Evolutionary conservation across 305 asterid species (phyloP).

Genomic region (Rubia peregrina): DNA sequence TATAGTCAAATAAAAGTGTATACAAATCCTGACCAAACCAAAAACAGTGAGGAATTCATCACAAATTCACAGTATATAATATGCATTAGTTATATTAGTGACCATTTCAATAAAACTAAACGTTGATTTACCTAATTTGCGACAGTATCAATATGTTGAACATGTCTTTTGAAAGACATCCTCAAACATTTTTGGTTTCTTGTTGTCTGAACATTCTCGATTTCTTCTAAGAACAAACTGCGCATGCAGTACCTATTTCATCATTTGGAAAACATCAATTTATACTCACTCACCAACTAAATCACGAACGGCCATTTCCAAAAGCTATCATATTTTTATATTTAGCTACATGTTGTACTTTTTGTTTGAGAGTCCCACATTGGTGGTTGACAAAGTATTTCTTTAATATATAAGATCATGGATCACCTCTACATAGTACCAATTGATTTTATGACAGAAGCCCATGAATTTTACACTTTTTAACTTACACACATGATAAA

Average conservation of each 20-base stretch:
- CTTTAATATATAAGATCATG: no score
- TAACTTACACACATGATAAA: no score
- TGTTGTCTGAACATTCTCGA: not conserved
- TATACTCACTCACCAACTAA: not conserved
- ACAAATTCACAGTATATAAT: not conserved
- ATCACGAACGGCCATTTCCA: not conserved
- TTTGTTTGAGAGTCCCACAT: no score
- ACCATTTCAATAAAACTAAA: not conserved
- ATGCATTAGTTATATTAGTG: not conserved
- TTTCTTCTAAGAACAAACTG: not conserved
- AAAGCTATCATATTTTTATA: no score
- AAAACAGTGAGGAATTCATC: not conserved
- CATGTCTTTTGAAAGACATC: not conserved
- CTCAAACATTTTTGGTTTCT: not conserved
- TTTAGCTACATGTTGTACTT: no score
- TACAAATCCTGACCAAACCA: no score
- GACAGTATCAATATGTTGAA: not conserved
- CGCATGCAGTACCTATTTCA: not conserved
- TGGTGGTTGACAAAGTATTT: no score
- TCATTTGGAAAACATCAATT: not conserved
- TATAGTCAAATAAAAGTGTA: no score
- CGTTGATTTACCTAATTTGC: not conserved
- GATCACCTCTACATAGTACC: no score
- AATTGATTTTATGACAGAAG: no score
- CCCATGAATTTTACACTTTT: no score